Evolutionary conservation across 2,329 filamentous ascomycete genomes (phyloP), one percentile per base, ranked within the genome.

Genomic region (Aureobasidium sp.): DNA sequence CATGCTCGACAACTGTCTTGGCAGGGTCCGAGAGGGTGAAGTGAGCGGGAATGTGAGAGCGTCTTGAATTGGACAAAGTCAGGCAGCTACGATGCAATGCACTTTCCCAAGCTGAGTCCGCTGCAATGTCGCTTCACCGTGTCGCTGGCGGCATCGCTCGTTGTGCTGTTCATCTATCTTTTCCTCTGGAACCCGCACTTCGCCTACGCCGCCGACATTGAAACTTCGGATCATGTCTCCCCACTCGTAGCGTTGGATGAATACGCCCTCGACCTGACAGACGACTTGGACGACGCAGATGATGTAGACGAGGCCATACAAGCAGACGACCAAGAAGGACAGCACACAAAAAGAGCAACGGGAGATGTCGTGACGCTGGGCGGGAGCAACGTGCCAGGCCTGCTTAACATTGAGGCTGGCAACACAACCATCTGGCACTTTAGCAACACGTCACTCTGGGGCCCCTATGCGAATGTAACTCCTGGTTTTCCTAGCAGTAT

Each of bases 71-170:
- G 9, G 62, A 50, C 8, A 33, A n/a, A 15, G 63, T 64, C 66
- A 24, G 65, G 68, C 14, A 64, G 5, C 69, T 49, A 49, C 60
- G 48, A 62, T 65, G 49, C 75, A 75, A 64, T 65, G 54, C 75
- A 75, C 70, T 76, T 75, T 68, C 74, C 73, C 35, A 76, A 86
- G 74, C 81, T 87, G 73, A 86, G 82, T 72, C 85, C 82, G 69
- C 77, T 89, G 67, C 89, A 89, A 77, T 87, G 85, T 76, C 86
- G 88, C 71, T 82, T 90, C 70, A 82, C 83, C 70, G 85, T 86
- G 68, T 89, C 86, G 62, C 71, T 88, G 59, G 77, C 82, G 68
- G 83, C 85, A 60, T 83, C 84, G 35, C 74, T 83, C 33, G 70
- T 88, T 56, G 72, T 89, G 35, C 68, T 87, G 37, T 69, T 84